A percentile compares a stretch with the other conserved stretches of the same genome.
Evolutionary conservation across 768 basidiomycete species (phyloP).

Genomic region (Hygrocybe punicea): DNA sequence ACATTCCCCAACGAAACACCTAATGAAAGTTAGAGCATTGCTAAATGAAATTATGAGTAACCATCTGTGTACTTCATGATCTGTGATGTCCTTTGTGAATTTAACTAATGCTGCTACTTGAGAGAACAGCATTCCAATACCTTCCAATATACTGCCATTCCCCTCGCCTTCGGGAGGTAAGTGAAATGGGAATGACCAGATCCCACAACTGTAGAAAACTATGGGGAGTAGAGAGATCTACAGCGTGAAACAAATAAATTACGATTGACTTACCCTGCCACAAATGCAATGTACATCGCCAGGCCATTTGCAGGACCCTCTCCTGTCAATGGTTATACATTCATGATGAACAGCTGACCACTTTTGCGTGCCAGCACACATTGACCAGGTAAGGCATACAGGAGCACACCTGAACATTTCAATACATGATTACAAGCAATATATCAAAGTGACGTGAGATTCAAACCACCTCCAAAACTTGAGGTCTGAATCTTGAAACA

Average conservation of each 20-base stretch:
- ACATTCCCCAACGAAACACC: background rate
- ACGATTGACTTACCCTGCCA: background rate
- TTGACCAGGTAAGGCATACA: background rate
- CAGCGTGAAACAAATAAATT: background rate
- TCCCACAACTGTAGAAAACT: background rate
- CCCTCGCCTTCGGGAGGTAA: constrained; percentile 1
- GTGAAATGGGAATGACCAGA: background rate
- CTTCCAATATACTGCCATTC: background rate
- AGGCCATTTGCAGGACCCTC: background rate
- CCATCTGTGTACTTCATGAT: background rate
- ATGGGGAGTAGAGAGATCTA: background rate
- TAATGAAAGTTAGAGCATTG: background rate
- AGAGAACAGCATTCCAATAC: background rate
- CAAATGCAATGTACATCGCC: background rate
- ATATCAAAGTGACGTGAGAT: background rate
- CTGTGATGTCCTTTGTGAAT: background rate
- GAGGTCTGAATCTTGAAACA: background rate
- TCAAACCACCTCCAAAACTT: background rate
- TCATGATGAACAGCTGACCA: constrained; percentile 2
- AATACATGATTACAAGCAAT: background rate
- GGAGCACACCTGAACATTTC: background rate
- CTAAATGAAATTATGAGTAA: background rate
- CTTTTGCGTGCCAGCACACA: background rate
- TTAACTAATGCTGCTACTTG: constrained; percentile 1
- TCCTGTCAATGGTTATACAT: constrained; percentile 1